phyloP scores from a whole-genome alignment of 805 yeast genomes.

The Groenewaldozyma tartarivorans region DNA sequence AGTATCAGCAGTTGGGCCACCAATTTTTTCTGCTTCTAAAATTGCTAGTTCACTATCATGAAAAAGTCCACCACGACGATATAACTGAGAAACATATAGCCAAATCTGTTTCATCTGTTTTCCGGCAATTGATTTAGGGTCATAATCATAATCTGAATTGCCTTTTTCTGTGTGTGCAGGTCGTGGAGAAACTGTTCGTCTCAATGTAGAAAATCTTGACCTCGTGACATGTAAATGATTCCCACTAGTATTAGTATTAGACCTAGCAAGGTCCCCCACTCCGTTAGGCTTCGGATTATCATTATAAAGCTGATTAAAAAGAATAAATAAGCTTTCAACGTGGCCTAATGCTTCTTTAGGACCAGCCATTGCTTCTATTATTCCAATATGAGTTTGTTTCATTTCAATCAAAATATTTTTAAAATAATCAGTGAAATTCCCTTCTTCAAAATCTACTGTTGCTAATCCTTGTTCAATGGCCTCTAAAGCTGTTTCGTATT shows the following conservation, averaged over 20 bases:
- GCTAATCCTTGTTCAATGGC: slow-evolving; percentile 45
- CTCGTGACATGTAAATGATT: neutral
- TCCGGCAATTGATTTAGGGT: neutral
- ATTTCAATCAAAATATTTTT: slow-evolving; percentile 49
- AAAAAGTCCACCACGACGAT: slow-evolving; percentile 42
- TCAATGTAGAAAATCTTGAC: neutral
- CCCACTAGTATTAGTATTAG: neutral
- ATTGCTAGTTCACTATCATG: slow-evolving; percentile 65
- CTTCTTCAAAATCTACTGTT: neutral
- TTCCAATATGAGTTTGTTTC: slow-evolving; percentile 63
- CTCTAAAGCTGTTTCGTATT: slow-evolving; percentile 44
- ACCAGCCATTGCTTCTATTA: slow-evolving; percentile 56
- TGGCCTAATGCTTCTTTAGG: slow-evolving; percentile 48
- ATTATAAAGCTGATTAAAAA: slow-evolving; percentile 43
- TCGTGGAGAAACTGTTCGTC: neutral
- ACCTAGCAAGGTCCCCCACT: neutral
- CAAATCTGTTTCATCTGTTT: slow-evolving; percentile 39
- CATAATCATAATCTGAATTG: neutral
- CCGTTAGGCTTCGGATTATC: slow-evolving; percentile 5
- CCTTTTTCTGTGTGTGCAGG: too few species aligned
- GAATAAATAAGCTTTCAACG: slow-evolving; percentile 55
- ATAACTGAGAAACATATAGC: slow-evolving; percentile 64
- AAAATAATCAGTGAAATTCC: slow-evolving; percentile 19
- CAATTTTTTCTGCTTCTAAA: slow-evolving; percentile 53
- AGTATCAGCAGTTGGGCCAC: slow-evolving; percentile 38